phyloP scores from a whole-genome alignment of 2,329 filamentous ascomycete genomes.

The Chalaropsis thielavioides region DNA sequence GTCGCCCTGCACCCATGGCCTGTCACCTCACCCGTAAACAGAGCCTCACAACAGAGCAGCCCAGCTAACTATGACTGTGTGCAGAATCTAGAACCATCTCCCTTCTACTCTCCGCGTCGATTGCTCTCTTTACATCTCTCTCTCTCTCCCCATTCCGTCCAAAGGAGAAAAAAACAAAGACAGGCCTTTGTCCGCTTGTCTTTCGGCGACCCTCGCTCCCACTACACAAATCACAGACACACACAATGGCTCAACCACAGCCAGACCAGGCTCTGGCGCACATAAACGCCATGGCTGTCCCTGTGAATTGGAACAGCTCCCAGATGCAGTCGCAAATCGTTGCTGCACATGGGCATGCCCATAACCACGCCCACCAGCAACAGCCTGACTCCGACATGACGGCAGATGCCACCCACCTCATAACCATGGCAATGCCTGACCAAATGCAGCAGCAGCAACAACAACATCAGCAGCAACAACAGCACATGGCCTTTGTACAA shows the following conservation, averaged over 20 bases:
- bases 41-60: no score
- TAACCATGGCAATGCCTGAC: conserved; percentile 14
- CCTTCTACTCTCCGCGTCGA: not conserved
- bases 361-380: conserved; percentile 1
- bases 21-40: no score
- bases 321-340: conserved; percentile 11
- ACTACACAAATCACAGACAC: not conserved
- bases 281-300: conserved; percentile 12
- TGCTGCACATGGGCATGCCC: not conserved
- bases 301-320: conserved; percentile 10
- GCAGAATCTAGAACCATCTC: no score
- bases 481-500: conserved; percentile 11
- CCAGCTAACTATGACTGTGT: no score
- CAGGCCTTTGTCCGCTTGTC: no score
- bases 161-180: no score
- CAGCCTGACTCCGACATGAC: conserved; percentile 13
- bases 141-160: not conserved
- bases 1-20: no score
- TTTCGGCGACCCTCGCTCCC: not conserved
- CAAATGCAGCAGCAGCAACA: conserved; percentile 12
- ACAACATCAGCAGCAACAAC: conserved; percentile 4
- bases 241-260: conserved; percentile 15
- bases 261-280: conserved; percentile 14
- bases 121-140: not conserved
- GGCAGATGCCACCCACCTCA: conserved; percentile 11